Conservation (phyloP, 2,329 filamentous ascomycete genomes). For the Chlorencoelia australis region DNA sequence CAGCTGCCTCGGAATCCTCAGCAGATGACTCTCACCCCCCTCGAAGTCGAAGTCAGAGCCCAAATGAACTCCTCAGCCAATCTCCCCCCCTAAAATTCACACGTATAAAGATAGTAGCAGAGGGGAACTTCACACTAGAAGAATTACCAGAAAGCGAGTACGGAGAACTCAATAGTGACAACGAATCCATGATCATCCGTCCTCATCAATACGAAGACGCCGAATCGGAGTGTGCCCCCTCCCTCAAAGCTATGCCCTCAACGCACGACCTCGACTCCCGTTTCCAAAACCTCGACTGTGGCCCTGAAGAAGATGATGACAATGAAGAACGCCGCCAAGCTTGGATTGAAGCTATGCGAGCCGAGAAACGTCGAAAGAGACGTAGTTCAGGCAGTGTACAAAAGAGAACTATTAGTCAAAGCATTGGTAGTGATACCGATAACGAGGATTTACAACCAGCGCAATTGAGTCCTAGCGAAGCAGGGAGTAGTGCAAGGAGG, state of each 20-base stretch:
- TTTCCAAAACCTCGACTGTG: conserved; percentile 1
- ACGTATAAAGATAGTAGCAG: conserved; percentile 8
- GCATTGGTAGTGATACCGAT: conserved; percentile 27
- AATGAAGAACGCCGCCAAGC: too few species aligned
- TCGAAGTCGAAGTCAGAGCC: too few species aligned
- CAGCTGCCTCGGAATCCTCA: conserved; percentile 18
- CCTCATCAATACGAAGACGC: conserved; percentile 27
- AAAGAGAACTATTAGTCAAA: conserved; percentile 25
- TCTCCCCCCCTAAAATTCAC: too few species aligned
- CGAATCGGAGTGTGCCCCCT: conserved; percentile 20
- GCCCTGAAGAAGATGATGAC: conserved; percentile 12
- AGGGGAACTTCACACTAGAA: conserved; percentile 25
- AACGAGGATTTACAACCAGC: conserved; percentile 26
- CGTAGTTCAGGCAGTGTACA: conserved; percentile 23
- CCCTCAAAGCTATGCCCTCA: conserved; percentile 11
- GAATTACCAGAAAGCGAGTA: conserved; percentile 24
- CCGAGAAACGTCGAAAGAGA: conserved; percentile 21
- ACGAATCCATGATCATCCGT: conserved; percentile 22
- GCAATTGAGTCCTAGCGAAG: conserved; percentile 24
- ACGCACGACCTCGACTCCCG: conserved; percentile 9
- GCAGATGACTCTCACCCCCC: conserved; percentile 4
- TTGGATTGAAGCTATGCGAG: conserved; percentile 18
- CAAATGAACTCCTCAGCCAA: too few species aligned
- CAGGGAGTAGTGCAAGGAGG: conserved; percentile 24
- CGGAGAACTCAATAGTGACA: conserved; percentile 20